Conservation (phyloP, 345 rosid species). For the Citrus glauca region DNA sequence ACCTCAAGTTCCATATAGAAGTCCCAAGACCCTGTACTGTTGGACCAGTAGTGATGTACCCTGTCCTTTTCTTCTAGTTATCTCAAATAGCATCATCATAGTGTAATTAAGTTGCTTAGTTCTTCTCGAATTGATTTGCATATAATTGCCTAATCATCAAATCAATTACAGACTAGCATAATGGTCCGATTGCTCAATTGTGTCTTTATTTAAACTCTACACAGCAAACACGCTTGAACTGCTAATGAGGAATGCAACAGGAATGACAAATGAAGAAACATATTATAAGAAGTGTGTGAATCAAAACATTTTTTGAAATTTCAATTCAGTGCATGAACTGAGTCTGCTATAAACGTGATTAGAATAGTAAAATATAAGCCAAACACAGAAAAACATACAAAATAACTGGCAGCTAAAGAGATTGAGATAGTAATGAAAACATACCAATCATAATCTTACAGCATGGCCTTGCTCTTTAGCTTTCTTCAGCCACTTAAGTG, state of each 20-base stretch:
- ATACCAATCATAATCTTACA: slow-evolving; percentile 38
- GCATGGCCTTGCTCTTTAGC: slow-evolving; percentile 70
- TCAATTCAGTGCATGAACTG: background rate
- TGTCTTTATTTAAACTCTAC: background rate
- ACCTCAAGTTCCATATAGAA: background rate
- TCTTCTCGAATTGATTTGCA: background rate
- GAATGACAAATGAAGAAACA: background rate
- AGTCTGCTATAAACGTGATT: background rate
- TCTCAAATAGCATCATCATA: background rate
- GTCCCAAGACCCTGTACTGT: background rate
- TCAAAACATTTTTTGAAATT: background rate
- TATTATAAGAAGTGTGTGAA: background rate
- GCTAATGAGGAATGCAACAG: background rate
- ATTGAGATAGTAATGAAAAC: slow-evolving; percentile 1
- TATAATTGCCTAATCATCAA: background rate
- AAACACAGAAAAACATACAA: background rate
- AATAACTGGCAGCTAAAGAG: background rate
- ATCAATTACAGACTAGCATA: background rate
- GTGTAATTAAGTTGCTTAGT: background rate
- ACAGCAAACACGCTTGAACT: background rate
- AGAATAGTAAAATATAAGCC: background rate
- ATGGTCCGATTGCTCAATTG: background rate
- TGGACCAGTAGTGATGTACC: background rate
- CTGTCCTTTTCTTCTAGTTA: background rate
- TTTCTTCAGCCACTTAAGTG: slow-evolving; percentile 71